Evolutionary conservation across 164 flowering plant genomes (phyloP).

Genomic region (Chloranthus sessilifolius): DNA sequence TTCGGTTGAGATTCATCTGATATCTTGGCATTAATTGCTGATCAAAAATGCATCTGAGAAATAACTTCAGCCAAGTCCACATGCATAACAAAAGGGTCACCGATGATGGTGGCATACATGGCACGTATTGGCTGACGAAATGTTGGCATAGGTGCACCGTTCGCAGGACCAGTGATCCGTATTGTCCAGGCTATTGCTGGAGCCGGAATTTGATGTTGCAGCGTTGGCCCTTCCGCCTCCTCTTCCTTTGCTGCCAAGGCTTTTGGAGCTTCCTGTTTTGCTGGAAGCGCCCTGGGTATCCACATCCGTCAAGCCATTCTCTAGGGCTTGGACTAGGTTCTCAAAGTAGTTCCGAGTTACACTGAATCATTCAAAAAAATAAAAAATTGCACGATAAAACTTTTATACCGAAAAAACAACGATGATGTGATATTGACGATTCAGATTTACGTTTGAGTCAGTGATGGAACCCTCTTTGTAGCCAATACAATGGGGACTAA

Average conservation of each 20-base stretch:
- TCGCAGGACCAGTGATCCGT: conserved; percentile 70
- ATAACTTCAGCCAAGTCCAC: no score
- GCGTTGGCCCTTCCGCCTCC: conserved; percentile 58
- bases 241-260: conserved; percentile 41
- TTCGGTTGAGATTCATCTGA: no score
- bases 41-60: no score
- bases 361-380: conserved; percentile 26
- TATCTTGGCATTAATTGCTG: no score
- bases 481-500: no score
- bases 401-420: no score
- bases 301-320: conserved; percentile 73
- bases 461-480: no score
- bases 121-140: conserved; percentile 38
- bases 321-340: conserved; percentile 70
- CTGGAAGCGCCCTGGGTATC: conserved; percentile 47
- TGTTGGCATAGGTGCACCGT: conserved; percentile 71
- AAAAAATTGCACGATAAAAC: background rate
- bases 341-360: conserved; percentile 83
- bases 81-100: conserved; percentile 1
- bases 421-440: no score
- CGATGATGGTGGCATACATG: conserved; percentile 63
- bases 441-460: no score
- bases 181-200: conserved; percentile 40
- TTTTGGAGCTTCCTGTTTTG: conserved; percentile 36
- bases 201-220: conserved; percentile 38